Percentiles rank a stretch among this genome's conserved stretches.
Conservation (phyloP, 495 filamentous ascomycete genomes). For the Sabuloglossum arenarium region DNA sequence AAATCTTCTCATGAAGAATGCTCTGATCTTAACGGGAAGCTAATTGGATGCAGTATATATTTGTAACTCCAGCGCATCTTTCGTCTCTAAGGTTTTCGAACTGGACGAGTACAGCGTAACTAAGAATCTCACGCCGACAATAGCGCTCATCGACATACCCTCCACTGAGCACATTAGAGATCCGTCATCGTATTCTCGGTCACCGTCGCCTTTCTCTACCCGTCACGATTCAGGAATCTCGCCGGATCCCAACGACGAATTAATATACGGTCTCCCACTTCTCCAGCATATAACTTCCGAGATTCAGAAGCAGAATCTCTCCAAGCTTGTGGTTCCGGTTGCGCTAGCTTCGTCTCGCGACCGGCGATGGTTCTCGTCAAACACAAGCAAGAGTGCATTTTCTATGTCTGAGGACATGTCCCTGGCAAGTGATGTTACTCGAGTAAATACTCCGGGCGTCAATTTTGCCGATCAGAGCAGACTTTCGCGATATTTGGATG, state of each 20-base stretch:
- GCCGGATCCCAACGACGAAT: background rate
- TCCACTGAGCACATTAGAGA: conserved; percentile 8
- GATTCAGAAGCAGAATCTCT: conserved; percentile 44
- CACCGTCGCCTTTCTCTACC: conserved; percentile 25
- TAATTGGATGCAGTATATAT: conserved; percentile 37
- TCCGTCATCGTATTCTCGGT: conserved; percentile 8
- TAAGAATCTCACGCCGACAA: conserved; percentile 40
- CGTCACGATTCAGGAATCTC: conserved; percentile 3
- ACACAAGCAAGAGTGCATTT: background rate
- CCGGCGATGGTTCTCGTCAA: background rate
- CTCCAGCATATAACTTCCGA: conserved; percentile 48
- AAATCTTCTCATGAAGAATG: background rate
- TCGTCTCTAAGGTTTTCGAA: conserved; percentile 45
- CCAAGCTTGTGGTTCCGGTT: conserved; percentile 56
- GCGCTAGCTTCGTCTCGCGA: conserved; percentile 27
- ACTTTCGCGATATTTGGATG: conserved; percentile 51
- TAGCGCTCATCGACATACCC: conserved; percentile 57
- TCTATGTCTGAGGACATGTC: conserved; percentile 11
- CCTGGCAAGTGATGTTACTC: conserved; percentile 7
- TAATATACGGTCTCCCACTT: conserved; percentile 32
- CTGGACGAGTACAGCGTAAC: conserved; percentile 39
- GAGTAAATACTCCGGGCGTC: conserved; percentile 9
- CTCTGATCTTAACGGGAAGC: background rate
- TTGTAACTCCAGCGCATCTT: conserved; percentile 47
- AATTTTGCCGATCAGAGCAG: conserved; percentile 8